Evolutionary conservation across 257 asterid species (phyloP).

Genomic region (Rubia yunnanensis): DNA sequence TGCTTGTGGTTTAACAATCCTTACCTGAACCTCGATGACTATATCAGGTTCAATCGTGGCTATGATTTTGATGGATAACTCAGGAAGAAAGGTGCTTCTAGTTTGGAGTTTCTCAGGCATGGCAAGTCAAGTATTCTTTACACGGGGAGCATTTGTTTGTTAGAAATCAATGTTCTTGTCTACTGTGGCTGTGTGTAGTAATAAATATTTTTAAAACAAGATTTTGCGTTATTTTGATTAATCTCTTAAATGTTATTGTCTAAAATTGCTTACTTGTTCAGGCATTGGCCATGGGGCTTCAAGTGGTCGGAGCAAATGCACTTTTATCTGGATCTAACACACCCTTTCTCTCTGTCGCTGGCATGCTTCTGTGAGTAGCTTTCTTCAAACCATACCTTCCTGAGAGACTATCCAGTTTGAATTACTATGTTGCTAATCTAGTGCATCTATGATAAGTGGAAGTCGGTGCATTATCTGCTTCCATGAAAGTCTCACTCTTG

Average conservation of each 20-base stretch:
- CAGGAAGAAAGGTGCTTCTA: constrained; percentile 90
- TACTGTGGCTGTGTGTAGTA: background rate
- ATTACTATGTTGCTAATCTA: background rate
- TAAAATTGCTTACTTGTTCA: constrained; percentile 24
- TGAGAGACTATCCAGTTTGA: background rate
- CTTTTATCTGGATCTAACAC: constrained; percentile 28
- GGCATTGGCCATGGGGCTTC: constrained; percentile 66
- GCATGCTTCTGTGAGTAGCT: constrained; percentile 78
- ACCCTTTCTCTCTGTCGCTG: constrained; percentile 62
- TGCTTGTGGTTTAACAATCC: background rate
- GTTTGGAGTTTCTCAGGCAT: constrained; percentile 87
- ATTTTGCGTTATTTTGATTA: background rate
- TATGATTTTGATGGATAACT: constrained; percentile 84
- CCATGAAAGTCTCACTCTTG: background rate
- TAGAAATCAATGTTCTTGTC: background rate
- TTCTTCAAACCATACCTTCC: background rate
- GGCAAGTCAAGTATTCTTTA: constrained; percentile 50
- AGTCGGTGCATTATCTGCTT: background rate
- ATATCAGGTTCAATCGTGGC: constrained; percentile 70
- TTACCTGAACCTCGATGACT: constrained; percentile 9
- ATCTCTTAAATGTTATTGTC: constrained; percentile 6
- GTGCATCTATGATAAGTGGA: background rate
- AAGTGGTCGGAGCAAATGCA: constrained; percentile 57
- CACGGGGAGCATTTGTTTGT: background rate
- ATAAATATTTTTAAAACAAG: background rate